Percentiles rank a stretch among this genome's conserved stretches.
Conservation (phyloP, 352 stramenopile species). For the Phytophthora melonis region DNA sequence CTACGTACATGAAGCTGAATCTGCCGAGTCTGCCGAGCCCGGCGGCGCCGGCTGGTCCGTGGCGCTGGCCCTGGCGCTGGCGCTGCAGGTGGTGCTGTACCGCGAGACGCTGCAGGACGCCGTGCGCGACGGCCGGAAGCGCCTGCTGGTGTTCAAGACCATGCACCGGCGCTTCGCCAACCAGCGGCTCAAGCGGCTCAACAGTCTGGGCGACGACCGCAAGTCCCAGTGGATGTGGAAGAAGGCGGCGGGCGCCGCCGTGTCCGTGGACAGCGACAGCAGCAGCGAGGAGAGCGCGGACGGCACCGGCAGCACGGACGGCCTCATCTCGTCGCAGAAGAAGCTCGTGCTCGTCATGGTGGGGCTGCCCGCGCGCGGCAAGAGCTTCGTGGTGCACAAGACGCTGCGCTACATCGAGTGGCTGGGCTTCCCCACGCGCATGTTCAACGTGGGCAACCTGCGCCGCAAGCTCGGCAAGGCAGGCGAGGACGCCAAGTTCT, state of each 20-base stretch:
- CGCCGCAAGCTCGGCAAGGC: conserved; percentile 81
- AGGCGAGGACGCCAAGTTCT: conserved; percentile 90
- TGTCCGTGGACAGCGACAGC: conserved; percentile 46
- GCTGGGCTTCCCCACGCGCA: conserved; percentile 90
- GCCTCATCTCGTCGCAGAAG: conserved; percentile 79
- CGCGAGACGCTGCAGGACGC: conserved; percentile 56
- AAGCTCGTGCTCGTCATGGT: conserved; percentile 95
- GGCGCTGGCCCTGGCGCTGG: conserved; percentile 42
- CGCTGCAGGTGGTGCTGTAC: conserved; percentile 61
- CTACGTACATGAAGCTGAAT: conserved; percentile 40
- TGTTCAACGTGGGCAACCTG: conserved; percentile 97
- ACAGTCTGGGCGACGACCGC: conserved; percentile 65
- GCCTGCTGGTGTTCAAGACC: conserved; percentile 70
- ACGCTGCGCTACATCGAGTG: conserved; percentile 94
- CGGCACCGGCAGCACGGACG: conserved; percentile 39
- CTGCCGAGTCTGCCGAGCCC: conserved; percentile 34
- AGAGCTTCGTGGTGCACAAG: conserved; percentile 97
- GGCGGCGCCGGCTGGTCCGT: conserved; percentile 34
- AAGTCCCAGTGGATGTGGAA: conserved; percentile 86
- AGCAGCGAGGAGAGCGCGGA: conserved; percentile 45
- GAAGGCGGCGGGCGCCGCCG: conserved; percentile 29
- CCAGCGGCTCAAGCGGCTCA: conserved; percentile 75
- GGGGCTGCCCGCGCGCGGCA: conserved; percentile 94
- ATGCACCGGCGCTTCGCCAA: conserved; percentile 84
- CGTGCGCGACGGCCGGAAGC: conserved; percentile 56